Conservation (phyloP, 192 early-diverging fungal species). For the Haplosporangium gracile region DNA sequence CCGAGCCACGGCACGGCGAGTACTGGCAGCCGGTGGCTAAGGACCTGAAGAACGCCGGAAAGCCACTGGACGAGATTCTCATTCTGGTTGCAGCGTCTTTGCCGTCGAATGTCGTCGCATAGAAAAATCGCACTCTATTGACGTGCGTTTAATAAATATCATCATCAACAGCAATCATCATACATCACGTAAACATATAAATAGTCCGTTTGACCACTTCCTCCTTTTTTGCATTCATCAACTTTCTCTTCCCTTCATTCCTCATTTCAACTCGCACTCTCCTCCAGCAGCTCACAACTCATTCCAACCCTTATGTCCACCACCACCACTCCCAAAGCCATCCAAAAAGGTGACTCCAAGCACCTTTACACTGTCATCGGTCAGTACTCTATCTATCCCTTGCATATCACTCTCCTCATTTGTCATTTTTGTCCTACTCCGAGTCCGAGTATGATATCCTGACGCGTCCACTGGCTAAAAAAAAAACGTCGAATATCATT, state of each 20-base stretch:
- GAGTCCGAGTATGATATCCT: neutral
- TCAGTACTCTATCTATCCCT: neutral
- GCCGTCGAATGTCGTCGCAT: slow-evolving; percentile 43
- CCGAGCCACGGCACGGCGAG: slow-evolving; percentile 93
- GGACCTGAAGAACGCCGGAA: slow-evolving; percentile 77
- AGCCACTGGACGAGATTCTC: slow-evolving; percentile 71
- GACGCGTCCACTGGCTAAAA: neutral
- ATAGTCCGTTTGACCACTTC: neutral
- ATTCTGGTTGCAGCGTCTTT: slow-evolving; percentile 57
- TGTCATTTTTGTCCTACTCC: neutral
- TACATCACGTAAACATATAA: neutral
- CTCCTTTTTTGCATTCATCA: slow-evolving; percentile 5
- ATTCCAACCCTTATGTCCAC: slow-evolving; percentile 19
- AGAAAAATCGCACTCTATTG: neutral
- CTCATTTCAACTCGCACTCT: slow-evolving; percentile 3
- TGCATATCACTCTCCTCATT: neutral
- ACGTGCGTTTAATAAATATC: neutral
- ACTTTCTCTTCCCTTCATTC: neutral
- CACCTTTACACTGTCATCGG: slow-evolving; percentile 53
- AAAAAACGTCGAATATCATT: neutral
- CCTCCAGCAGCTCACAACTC: neutral
- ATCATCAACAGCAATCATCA: neutral
- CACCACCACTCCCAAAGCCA: neutral
- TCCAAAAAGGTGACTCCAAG: slow-evolving; percentile 22
- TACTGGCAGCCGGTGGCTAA: slow-evolving; percentile 88